A percentile compares a stretch with the other conserved stretches of the same genome.
Evolutionary conservation across 352 stramenopile genomes (phyloP).

Genomic region (Phytopythium vexans): DNA sequence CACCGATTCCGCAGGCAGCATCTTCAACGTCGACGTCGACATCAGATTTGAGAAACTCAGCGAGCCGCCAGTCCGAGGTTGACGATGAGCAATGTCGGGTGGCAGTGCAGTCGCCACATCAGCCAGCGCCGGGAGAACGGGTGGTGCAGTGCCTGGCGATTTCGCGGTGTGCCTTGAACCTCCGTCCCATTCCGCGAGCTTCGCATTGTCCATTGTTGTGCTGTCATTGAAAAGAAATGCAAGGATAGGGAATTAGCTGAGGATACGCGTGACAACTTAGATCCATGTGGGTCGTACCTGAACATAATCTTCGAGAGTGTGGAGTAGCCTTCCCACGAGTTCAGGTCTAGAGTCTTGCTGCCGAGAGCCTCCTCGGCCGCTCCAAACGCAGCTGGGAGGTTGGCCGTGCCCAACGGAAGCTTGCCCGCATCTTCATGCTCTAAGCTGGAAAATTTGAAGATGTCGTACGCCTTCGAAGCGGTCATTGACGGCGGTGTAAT

Average conservation of each 20-base stretch:
- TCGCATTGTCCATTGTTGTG: constrained; percentile 2
- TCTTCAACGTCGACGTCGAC: constrained; percentile 49
- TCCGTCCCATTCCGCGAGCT: constrained; percentile 3
- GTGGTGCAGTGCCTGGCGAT: not conserved
- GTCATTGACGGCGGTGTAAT: not conserved
- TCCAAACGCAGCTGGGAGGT: constrained; percentile 11
- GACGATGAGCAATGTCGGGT: no score
- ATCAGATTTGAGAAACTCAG: constrained; percentile 56
- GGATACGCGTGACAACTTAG: no score
- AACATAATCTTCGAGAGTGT: constrained; percentile 70
- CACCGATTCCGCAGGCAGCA: constrained; percentile 35
- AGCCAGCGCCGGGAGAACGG: not conserved
- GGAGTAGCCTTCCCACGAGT: constrained; percentile 72
- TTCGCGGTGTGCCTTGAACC: not conserved
- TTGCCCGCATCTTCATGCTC: not conserved
- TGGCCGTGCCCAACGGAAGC: constrained; percentile 7
- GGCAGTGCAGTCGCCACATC: not conserved
- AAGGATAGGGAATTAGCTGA: no score
- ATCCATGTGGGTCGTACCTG: constrained; percentile 44
- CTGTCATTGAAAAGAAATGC: no score
- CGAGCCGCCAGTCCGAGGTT: constrained; percentile 7
- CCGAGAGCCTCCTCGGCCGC: constrained; percentile 21
- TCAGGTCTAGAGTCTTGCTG: constrained; percentile 44
- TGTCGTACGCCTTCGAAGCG: not conserved
- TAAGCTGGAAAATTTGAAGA: constrained; percentile 3